Base-by-base conservation (phyloP, 306 rosid species). In the Echinosophora koreensis region DNA sequence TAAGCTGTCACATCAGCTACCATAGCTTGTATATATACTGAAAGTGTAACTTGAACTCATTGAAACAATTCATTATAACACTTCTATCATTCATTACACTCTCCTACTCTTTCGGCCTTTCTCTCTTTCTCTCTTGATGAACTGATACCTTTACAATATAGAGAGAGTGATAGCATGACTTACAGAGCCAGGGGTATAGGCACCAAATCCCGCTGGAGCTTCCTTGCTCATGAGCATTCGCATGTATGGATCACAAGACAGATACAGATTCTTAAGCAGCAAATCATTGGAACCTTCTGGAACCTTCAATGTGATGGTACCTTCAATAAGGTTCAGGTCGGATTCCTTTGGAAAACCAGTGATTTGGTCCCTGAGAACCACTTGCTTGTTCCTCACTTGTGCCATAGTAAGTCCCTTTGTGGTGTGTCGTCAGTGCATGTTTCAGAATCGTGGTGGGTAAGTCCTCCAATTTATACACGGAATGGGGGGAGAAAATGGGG, bases 381-480 rank as follows among this genome's bases (percentile, higher is more conserved):
- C 86, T 73, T 79, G 84, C 37, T 79, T 82, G 80, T 82, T 85
- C 73, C 60, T 85, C 59, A 82, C 81, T 77, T 77, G 39, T 2
- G 80, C 73, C 80, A 76, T 64, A 46, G 27, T 52, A 5, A 3
- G 32, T 30, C 32, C 32, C 46, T 41, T 2, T 0, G 58, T 52
- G 22, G 22, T 22, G 22, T 22, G 22, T 22, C 22, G 22, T 52
- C 18, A 5, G 2, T 52, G 5, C 32, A 30, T 2, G 22, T 3
- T 30, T 30, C 32, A 30, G 32, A 30, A 2, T 30, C 2, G 32
- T 22, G 22, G 22, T 30, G 32, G 32, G 2, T 30, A 3, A 30
- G 32, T 30, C 32, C 0, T 22, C 32, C 3, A 30, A 30, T 30
- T 30, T 30, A 30, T 30, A 30, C 3, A 30, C 2, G 32, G 32